A percentile compares a stretch with the other conserved stretches of the same genome.
Conservation (phyloP, 1,139 yeast species). For the Geotrichum bryndzae region DNA sequence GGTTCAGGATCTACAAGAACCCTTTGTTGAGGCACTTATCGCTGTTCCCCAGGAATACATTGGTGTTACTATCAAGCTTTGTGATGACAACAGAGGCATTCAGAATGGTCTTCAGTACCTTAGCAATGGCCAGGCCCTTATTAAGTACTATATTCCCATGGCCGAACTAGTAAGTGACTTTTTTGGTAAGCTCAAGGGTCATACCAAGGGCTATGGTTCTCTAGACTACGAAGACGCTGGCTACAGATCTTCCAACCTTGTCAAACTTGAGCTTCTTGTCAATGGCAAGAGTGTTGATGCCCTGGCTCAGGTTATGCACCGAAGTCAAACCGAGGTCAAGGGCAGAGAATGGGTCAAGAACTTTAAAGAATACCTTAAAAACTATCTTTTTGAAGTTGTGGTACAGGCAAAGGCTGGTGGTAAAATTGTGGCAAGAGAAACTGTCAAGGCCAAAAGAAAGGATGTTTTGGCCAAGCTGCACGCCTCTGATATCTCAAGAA, state of each 20-base stretch:
- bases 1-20: slow-evolving; percentile 67
- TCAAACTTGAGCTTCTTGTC: slow-evolving; percentile 80
- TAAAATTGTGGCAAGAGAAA: slow-evolving; percentile 82
- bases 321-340: slow-evolving; percentile 61
- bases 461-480: slow-evolving; percentile 89
- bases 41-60: slow-evolving; percentile 85
- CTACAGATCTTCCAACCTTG: slow-evolving; percentile 69
- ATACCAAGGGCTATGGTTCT: slow-evolving; percentile 88
- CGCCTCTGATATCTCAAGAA: slow-evolving; percentile 87
- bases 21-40: slow-evolving; percentile 85
- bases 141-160: slow-evolving; percentile 76
- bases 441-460: slow-evolving; percentile 86
- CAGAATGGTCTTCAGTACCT: slow-evolving; percentile 76
- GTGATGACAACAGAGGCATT: slow-evolving; percentile 77
- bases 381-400: slow-evolving; percentile 86
- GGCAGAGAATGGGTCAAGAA: slow-evolving; percentile 81
- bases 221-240: slow-evolving; percentile 94
- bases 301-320: slow-evolving; percentile 81
- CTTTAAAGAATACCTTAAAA: slow-evolving; percentile 70
- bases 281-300: slow-evolving; percentile 93
- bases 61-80: slow-evolving; percentile 78
- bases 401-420: slow-evolving; percentile 87
- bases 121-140: slow-evolving; percentile 72
- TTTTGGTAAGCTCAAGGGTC: slow-evolving; percentile 85
- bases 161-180: slow-evolving; percentile 91